Base-by-base conservation (phyloP, 768 basidiomycete genomes). In the Filobasidium wieringae region DNA sequence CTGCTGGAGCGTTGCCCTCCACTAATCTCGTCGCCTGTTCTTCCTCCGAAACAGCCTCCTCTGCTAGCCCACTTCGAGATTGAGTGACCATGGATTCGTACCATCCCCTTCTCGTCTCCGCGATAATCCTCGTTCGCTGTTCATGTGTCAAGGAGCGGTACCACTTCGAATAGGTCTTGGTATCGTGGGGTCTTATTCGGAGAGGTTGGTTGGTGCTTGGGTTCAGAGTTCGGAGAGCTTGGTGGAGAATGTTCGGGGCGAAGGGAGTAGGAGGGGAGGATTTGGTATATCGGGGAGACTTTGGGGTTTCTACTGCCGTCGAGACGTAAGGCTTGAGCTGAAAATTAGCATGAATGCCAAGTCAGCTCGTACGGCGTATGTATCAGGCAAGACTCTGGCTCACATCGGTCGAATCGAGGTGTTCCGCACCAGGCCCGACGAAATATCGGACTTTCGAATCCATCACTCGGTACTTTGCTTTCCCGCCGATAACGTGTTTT, bases 381-480 rank as follows among this genome's bases (percentile, higher is more conserved):
- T n/a, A n/a, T n/a, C n/a, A 56, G 7, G 8, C 4, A 29, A 8
- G 26, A 29, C 1, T 22, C 12, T 15, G 19, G 60, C 69, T 61
- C 57, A 71, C 70, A 52, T 63, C 57, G 36, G 66, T 65, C n/a
- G 53, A 55, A 14, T 64, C 62, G 24, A 70, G 49, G 19, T 63
- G 64, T 27, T 70, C 66, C n/a, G 59, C 39, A 43, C 69, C 69
- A 11, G 88, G 87, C 24, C 87, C 86, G 36, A 92, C 82, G 62
- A 84, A 89, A 51, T 87, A 80, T 66, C 88, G 79, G 50, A 95
- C 87, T 77, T 85, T 79, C 70, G 85, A 83, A 68, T 93, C 87
- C 55, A 88, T 64, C 15, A 95, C 77, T 55, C 84, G 78, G 73
- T 90, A 91, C 70, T 89, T 87, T 39, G 67, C 64, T 67, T 83